Evolutionary conservation across 2,329 filamentous ascomycete species (phyloP).

Genomic region (Biscogniauxia sp.): DNA sequence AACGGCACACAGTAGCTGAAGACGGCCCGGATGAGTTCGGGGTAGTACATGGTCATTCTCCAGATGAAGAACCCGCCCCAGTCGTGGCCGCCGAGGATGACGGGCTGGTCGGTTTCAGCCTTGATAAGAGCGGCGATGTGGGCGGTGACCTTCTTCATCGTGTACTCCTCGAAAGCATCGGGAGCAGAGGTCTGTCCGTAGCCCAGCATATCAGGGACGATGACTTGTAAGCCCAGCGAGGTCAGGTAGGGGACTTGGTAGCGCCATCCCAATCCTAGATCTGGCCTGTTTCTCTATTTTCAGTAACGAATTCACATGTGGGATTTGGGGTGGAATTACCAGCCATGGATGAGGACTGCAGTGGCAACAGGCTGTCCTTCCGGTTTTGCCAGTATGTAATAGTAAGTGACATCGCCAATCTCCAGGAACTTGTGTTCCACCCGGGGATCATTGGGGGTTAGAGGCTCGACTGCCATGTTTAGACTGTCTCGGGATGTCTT

Average conservation of each 20-base stretch:
- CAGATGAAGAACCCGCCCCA: conserved; percentile 83
- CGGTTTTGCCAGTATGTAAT: conserved; percentile 57
- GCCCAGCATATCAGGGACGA: conserved; percentile 83
- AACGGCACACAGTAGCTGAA: conserved; percentile 84
- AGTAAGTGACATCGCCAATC: conserved; percentile 70
- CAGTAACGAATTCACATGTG: background rate
- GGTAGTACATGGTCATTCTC: conserved; percentile 71
- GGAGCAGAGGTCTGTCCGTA: conserved; percentile 77
- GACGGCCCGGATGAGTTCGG: conserved; percentile 67
- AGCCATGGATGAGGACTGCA: conserved; percentile 43
- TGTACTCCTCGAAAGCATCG: conserved; percentile 60
- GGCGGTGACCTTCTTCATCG: conserved; percentile 67
- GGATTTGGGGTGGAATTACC: conserved; percentile 15
- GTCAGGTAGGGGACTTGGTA: conserved; percentile 79
- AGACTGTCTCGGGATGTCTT: background rate
- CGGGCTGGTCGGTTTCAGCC: conserved; percentile 49
- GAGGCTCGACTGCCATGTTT: conserved; percentile 52
- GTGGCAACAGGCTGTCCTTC: conserved; percentile 43
- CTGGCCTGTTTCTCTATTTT: conserved; percentile 65
- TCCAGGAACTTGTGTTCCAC: conserved; percentile 61
- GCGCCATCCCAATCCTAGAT: conserved; percentile 82
- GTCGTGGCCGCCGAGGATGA: conserved; percentile 89
- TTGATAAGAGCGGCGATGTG: conserved; percentile 73
- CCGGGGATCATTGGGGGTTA: conserved; percentile 64
- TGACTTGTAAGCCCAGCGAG: conserved; percentile 70